Evolutionary conservation across 495 filamentous ascomycete genomes (phyloP).

Genomic region (Aspergillus wentii): DNA sequence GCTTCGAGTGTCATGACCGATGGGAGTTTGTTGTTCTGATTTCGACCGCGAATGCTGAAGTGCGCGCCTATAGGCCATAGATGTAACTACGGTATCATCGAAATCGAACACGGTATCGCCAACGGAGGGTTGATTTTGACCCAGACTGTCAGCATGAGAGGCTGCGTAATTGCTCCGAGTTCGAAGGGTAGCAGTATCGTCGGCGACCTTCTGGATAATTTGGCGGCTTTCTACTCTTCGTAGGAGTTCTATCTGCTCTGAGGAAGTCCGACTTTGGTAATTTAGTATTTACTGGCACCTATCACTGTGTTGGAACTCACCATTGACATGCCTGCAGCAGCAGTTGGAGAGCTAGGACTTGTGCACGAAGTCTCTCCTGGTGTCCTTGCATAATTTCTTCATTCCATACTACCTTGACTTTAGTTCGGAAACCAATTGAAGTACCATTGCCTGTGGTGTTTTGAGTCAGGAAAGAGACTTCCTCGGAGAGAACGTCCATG

Average conservation of each 20-base stretch:
- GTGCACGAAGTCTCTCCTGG: conserved; percentile 32
- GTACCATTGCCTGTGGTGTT: conserved; percentile 7
- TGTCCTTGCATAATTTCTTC: conserved; percentile 39
- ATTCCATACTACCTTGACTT: conserved; percentile 34
- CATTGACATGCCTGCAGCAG: conserved; percentile 41
- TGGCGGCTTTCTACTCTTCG: conserved; percentile 26
- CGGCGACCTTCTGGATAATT: conserved; percentile 35
- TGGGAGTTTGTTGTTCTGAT: conserved; percentile 4
- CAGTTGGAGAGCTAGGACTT: conserved; percentile 39
- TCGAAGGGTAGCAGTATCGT: conserved; percentile 36
- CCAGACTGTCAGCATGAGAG: conserved; percentile 23
- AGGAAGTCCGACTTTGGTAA: conserved; percentile 22
- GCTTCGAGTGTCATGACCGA: conserved; percentile 6
- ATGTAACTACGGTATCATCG: conserved; percentile 22
- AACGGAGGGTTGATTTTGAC: conserved; percentile 21
- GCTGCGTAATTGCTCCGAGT: conserved; percentile 20
- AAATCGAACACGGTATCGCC: conserved; percentile 31
- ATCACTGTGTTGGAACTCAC: conserved; percentile 15
- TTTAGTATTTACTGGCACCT: conserved; percentile 5
- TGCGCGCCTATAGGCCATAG: conserved; percentile 24
- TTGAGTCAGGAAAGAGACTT: conserved; percentile 31
- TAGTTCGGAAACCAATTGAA: conserved; percentile 16
- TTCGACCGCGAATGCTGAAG: conserved; percentile 11
- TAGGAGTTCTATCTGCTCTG: conserved; percentile 31
- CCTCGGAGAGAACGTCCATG: conserved; percentile 34